A percentile compares a stretch with the other conserved stretches of the same genome.
phyloP scores from a whole-genome alignment of 2,329 filamentous ascomycete genomes.

The Alternaria conjuncta region DNA sequence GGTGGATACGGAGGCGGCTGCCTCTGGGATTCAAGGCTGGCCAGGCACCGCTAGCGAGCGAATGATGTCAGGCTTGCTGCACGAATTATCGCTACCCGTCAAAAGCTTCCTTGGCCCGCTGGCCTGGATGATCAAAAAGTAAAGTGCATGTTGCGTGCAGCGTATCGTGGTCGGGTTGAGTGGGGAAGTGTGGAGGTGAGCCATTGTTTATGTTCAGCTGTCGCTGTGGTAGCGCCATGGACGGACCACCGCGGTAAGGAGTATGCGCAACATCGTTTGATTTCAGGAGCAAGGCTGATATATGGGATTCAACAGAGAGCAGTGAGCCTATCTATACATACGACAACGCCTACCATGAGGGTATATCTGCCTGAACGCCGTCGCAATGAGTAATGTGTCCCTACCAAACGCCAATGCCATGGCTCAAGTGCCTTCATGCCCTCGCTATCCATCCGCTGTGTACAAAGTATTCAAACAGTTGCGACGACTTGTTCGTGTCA shows the following conservation, averaged over 20 bases:
- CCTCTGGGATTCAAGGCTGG: slow-evolving; percentile 20
- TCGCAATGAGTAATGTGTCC: neutral
- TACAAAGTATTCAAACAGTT: slow-evolving; percentile 94
- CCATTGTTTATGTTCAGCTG: slow-evolving; percentile 25
- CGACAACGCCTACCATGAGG: slow-evolving; percentile 20
- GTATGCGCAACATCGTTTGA: neutral
- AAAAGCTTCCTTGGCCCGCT: slow-evolving; percentile 2
- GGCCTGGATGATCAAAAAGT: slow-evolving; percentile 11
- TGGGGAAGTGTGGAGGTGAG: slow-evolving; percentile 19
- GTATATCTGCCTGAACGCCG: slow-evolving; percentile 29
- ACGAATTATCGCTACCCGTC: slow-evolving; percentile 9
- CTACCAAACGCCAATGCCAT: slow-evolving; percentile 4
- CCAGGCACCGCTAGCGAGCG: slow-evolving; percentile 7
- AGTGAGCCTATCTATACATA: neutral
- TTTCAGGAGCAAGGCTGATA: neutral
- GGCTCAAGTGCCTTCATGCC: slow-evolving; percentile 57
- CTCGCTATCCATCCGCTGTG: slow-evolving; percentile 91
- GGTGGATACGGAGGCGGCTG: slow-evolving; percentile 26
- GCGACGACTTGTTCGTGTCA: slow-evolving; percentile 81
- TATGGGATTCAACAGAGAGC: slow-evolving; percentile 11
- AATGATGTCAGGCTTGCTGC: slow-evolving; percentile 19
- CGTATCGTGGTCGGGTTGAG: slow-evolving; percentile 10
- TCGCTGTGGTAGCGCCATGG: slow-evolving; percentile 14
- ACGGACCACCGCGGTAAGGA: slow-evolving; percentile 2
- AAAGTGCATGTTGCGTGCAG: slow-evolving; percentile 27